A percentile compares a stretch with the other conserved stretches of the same genome.
phyloP scores from a whole-genome alignment of 495 filamentous ascomycete genomes.

The Talaromyces adpressus region DNA sequence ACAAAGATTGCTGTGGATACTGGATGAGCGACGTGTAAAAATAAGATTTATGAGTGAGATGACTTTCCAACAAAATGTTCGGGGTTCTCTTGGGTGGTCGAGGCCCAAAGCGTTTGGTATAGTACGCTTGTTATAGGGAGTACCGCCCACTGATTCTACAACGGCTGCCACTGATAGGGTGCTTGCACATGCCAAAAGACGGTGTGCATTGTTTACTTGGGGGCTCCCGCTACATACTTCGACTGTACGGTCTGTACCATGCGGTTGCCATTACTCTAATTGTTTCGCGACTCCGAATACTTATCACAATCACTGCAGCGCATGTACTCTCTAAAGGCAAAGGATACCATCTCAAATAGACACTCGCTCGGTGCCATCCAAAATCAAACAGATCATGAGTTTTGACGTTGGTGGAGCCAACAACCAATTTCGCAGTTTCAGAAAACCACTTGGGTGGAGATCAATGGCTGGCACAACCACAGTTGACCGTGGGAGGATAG shows the following conservation, averaged over 20 bases:
- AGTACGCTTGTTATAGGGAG: neutral
- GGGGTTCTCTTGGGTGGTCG: neutral
- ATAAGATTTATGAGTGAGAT: neutral
- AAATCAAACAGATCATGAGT: neutral
- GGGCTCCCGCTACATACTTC: neutral
- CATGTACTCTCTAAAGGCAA: neutral
- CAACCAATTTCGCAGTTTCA: neutral
- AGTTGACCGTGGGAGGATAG: neutral
- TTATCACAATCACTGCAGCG: neutral
- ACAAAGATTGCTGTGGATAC: slow-evolving; percentile 2
- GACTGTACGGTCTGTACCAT: neutral
- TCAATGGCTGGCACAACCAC: neutral
- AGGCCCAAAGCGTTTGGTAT: neutral
- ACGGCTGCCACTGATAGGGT: neutral
- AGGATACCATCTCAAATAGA: neutral
- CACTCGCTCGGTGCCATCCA: neutral
- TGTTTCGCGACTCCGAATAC: neutral
- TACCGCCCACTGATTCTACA: neutral
- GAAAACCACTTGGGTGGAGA: neutral
- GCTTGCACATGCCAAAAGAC: neutral
- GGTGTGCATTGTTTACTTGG: neutral
- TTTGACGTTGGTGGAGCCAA: neutral
- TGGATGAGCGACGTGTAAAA: neutral
- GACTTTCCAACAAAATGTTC: neutral
- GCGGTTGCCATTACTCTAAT: neutral